Percentiles rank a stretch among this genome's conserved stretches.
These are phyloP conservation scores for Oryza glaberrima DNA, from an alignment of 176 grass and related monocot genomes.

Conservation along the genomic window DNA sequence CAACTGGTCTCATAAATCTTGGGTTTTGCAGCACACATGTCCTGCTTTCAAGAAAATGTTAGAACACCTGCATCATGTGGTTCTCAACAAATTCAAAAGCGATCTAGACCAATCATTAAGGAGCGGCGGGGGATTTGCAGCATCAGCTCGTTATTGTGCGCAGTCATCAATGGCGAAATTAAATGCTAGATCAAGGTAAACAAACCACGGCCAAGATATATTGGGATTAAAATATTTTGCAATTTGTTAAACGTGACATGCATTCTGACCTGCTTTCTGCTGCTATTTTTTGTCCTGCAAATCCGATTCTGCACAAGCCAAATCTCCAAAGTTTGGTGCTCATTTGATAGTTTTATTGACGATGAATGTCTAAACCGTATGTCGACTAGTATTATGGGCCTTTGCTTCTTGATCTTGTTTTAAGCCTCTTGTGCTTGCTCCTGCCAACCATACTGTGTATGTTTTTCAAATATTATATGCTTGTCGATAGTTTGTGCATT, in stretches of 20 bases:
- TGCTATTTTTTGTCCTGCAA: neutral
- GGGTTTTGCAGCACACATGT: conserved; percentile 54
- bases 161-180: conserved; percentile 57
- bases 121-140: conserved; percentile 55
- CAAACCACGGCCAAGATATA: conserved; percentile 18
- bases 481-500: neutral
- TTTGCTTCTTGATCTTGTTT: conserved; percentile 8
- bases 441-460: neutral
- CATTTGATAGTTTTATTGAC: neutral
- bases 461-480: neutral
- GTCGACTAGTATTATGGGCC: neutral
- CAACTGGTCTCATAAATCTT: conserved; percentile 13
- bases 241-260: neutral
- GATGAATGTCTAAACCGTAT: neutral
- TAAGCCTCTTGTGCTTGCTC: too few species aligned
- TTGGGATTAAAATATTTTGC: neutral
- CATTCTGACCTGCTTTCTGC: neutral
- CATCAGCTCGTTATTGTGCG: conserved; percentile 57
- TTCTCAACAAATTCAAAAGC: conserved; percentile 75
- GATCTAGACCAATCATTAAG: conserved; percentile 67
- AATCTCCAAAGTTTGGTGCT: neutral
- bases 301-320: neutral
- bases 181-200: conserved; percentile 65
- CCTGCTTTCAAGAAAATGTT: conserved; percentile 64
- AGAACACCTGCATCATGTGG: conserved; percentile 56